phyloP scores from a whole-genome alignment of 768 basidiomycete species.

The Scleroderma bovista region DNA sequence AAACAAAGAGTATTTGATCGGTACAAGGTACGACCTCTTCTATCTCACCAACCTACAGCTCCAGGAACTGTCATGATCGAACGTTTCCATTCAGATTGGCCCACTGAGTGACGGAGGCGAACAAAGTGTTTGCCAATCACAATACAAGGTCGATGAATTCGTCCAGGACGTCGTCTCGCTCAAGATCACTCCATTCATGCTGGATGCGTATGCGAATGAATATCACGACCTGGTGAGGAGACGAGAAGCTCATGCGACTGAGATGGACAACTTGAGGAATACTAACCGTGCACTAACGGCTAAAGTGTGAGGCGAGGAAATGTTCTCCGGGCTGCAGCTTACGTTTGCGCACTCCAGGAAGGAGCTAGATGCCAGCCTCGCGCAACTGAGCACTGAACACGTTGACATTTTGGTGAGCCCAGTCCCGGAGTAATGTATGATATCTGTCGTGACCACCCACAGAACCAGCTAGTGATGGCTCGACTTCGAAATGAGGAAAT shows the following conservation, averaged over 20 bases:
- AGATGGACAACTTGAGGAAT: constrained; percentile 78
- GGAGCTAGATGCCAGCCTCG: constrained; percentile 69
- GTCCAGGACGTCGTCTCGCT: constrained; percentile 82
- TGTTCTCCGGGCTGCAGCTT: constrained; percentile 2
- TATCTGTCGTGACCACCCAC: constrained; percentile 14
- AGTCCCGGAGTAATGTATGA: not conserved
- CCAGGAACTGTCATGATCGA: not conserved
- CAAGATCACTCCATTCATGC: constrained; percentile 92
- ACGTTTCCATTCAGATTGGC: constrained; percentile 20
- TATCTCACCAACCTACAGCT: not conserved
- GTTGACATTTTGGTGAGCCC: constrained; percentile 60
- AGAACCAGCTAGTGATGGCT: constrained; percentile 90
- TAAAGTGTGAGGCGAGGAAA: constrained; percentile 64
- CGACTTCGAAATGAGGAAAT: constrained; percentile 88
- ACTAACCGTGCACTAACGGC: constrained; percentile 68
- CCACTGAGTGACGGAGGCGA: constrained; percentile 23
- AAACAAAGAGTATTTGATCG: constrained; percentile 78
- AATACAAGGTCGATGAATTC: constrained; percentile 75
- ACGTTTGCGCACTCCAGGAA: constrained; percentile 45
- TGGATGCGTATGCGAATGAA: constrained; percentile 85
- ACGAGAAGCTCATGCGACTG: constrained; percentile 76
- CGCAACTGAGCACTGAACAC: constrained; percentile 79
- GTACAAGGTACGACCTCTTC: constrained; percentile 49
- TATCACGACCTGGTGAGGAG: constrained; percentile 76
- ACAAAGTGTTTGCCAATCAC: constrained; percentile 11